Evolutionary conservation across 768 basidiomycete species (phyloP).

Genomic region (Russula compacta): DNA sequence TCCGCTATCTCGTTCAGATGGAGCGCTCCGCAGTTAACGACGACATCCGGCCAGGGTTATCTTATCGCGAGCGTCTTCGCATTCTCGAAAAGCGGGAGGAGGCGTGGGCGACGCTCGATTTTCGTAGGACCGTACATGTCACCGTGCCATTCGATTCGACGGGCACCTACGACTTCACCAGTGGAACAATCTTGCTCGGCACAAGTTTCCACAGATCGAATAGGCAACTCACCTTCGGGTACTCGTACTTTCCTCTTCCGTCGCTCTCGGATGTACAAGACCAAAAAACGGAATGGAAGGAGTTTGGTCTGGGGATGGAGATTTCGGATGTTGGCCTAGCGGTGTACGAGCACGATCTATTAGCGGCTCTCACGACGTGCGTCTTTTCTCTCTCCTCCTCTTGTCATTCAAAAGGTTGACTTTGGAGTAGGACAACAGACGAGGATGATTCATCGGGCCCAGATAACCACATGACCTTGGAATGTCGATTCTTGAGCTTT

Average conservation of each 20-base stretch:
- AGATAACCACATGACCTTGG: background rate
- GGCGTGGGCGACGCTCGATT: constrained; percentile 11
- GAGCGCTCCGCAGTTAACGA: constrained; percentile 10
- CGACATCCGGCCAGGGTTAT: background rate
- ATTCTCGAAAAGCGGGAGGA: constrained; percentile 12
- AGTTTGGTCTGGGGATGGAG: background rate
- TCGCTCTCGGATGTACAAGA: background rate
- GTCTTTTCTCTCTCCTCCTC: background rate
- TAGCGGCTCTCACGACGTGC: constrained; percentile 15
- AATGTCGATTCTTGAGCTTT: constrained; percentile 15
- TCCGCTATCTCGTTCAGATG: constrained; percentile 15
- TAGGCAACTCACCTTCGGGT: constrained; percentile 4
- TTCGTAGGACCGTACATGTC: background rate
- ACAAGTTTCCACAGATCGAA: background rate
- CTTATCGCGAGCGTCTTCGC: constrained; percentile 7
- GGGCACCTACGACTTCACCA: constrained; percentile 19
- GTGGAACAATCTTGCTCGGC: constrained; percentile 17
- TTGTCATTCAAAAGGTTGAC: background rate
- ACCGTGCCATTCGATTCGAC: constrained; percentile 14
- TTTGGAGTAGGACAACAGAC: constrained; percentile 1
- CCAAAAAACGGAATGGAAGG: background rate
- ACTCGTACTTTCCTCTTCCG: constrained; percentile 10
- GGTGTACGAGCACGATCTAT: constrained; percentile 17
- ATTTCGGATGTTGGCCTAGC: constrained; percentile 17
- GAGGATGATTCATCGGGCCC: background rate